A percentile compares a stretch with the other conserved stretches of the same genome.
These are phyloP conservation scores for Kandelia obovata DNA, from an alignment of 345 rosid genomes.

Conservation along the genomic window DNA sequence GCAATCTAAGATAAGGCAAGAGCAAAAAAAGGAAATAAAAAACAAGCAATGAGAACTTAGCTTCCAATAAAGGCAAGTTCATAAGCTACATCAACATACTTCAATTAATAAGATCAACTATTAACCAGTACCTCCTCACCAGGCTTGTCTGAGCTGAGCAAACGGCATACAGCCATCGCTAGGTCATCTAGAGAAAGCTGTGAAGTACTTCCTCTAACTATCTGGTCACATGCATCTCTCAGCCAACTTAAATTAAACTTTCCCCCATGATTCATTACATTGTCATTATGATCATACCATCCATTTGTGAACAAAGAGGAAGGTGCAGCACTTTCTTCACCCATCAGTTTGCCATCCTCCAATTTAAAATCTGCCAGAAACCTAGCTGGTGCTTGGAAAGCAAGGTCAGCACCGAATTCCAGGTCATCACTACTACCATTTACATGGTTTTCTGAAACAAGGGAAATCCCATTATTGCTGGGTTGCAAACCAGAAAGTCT, in stretches of 20 bases:
- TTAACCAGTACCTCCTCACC: conserved; percentile 80
- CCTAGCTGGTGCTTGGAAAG: conserved; percentile 67
- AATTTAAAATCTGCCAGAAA: conserved; percentile 64
- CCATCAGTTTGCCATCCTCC: conserved; percentile 46
- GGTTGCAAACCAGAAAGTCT: conserved; percentile 62
- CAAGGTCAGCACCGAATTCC: conserved; percentile 82
- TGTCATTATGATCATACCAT: conserved; percentile 42
- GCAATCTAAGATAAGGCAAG: conserved; percentile 54
- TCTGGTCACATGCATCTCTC: conserved; percentile 68
- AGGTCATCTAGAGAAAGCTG: conserved; percentile 85
- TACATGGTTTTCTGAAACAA: conserved; percentile 32
- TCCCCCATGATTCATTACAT: conserved; percentile 32
- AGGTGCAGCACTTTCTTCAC: conserved; percentile 37
- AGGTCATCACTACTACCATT: conserved; percentile 37
- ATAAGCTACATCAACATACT: conserved; percentile 15
- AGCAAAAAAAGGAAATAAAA: not conserved
- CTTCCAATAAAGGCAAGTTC: conserved; percentile 9
- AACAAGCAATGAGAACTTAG: conserved; percentile 13
- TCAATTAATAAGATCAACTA: conserved; percentile 7
- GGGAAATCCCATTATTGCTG: conserved; percentile 24
- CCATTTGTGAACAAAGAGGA: conserved; percentile 40
- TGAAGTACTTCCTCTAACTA: conserved; percentile 62
- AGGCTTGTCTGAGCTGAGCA: conserved; percentile 80
- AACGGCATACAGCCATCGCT: conserved; percentile 90
- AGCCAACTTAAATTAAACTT: conserved; percentile 75